A percentile compares a stretch with the other conserved stretches of the same genome.
These are phyloP conservation scores for Suillus weaverae DNA, from an alignment of 768 basidiomycete species.

Conservation along the genomic window DNA sequence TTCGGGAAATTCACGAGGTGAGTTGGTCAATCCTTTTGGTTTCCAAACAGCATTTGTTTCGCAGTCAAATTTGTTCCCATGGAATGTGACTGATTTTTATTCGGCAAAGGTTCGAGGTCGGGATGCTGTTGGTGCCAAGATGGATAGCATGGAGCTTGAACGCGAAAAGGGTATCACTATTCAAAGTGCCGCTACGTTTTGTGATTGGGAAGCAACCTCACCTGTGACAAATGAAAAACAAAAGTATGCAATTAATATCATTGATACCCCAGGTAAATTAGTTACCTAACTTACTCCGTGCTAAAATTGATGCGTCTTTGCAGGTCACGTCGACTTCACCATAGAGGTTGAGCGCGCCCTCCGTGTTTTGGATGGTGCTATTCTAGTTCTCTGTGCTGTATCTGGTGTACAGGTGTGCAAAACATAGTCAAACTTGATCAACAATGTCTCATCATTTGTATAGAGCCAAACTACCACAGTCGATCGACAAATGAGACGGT, in stretches of 20 bases:
- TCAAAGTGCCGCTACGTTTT: conserved; percentile 97
- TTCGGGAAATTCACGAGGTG: conserved; percentile 96
- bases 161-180: conserved; percentile 99
- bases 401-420: conserved; percentile 84
- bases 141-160: conserved; percentile 99
- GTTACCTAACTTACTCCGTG: background rate
- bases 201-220: conserved; percentile 85
- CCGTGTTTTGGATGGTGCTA: conserved; percentile 94
- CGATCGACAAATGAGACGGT: conserved; percentile 97
- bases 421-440: background rate
- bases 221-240: conserved; percentile 62
- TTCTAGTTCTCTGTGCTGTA: conserved; percentile 95
- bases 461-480: conserved; percentile 99
- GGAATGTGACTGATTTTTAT: background rate
- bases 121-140: conserved; percentile 97
- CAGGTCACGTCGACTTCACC: conserved; percentile 98
- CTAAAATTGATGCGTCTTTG: conserved; percentile 6
- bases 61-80: conserved; percentile 6
- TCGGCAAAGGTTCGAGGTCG: conserved; percentile 76
- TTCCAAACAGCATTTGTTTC: background rate
- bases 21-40: conserved; percentile 24
- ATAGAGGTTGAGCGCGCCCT: conserved; percentile 98
- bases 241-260: conserved; percentile 95
- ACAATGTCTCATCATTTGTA: background rate
- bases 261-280: conserved; percentile 88